Base-by-base conservation (phyloP, 2,329 filamentous ascomycete species). In the Ophiostoma ulmi region DNA sequence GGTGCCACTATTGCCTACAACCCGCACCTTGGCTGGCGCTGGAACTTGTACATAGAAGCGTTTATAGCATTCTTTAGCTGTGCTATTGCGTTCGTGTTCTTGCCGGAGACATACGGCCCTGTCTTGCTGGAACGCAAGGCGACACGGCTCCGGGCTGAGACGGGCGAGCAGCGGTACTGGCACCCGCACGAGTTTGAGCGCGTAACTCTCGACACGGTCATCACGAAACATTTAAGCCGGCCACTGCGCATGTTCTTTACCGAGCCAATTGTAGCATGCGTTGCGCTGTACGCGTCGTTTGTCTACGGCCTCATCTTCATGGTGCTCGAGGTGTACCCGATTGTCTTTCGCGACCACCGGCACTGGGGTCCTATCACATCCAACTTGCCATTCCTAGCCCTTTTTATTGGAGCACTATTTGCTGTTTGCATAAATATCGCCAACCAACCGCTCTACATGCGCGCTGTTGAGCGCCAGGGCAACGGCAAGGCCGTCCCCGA, bases 151-250 rank as follows among this genome's bases (percentile, higher is more conserved):
- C 72, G 73, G 26, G 79, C 85, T 5, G 76, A 66, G 76, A 79
- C 58, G 77, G 80, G 83, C 58, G 70, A 73, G 35, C 20, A 35
- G 8, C 72, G 72, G 3, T 68, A 69, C 70, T 74, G 73, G 73
- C 70, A 73, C 4, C 85, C 86, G 0, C 83, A 87, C 67, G 89
- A 92, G 76, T 79, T 58, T 38, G 67, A 91, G 75, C 81, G 84
- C 70, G 83, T 85, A 36, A 80, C 88, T 70, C 70, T 85, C 52
- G 82, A 80, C 41, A 85, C 90, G 73, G 83, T 91, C 70, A 77
- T 89, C 14, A 87, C 85, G 1, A 86, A 90, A 39, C 89, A 92
- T 0, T 80, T 94, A 41, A 89, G 88, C 1, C 82, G 91, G 0
- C 91, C 92, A 0, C 78, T 93, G 6, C 84, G 41, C 31, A 69